A percentile compares a stretch with the other conserved stretches of the same genome.
Evolutionary conservation across 768 basidiomycete genomes (phyloP).

Genomic region (Leucocoprinus birnbaumii): DNA sequence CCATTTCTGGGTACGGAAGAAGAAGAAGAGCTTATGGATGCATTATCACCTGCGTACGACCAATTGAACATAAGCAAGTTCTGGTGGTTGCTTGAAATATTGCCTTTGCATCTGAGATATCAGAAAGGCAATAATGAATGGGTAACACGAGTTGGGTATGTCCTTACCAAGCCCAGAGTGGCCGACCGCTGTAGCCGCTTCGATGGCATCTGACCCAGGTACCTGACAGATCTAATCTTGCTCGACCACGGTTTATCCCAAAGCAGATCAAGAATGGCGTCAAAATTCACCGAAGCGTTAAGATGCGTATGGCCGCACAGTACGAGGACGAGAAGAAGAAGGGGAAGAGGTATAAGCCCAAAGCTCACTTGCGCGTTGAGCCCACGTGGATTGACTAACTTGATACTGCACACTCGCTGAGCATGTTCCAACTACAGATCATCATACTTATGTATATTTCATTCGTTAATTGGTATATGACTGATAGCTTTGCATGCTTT

Average conservation of each 20-base stretch:
- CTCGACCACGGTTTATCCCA: conserved; percentile 35
- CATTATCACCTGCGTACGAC: conserved; percentile 55
- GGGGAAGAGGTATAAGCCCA: conserved; percentile 27
- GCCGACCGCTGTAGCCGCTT: not conserved
- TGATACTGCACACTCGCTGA: no score
- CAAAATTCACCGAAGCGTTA: conserved; percentile 51
- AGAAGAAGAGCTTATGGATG: conserved; percentile 61
- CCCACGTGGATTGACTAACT: conserved; percentile 20
- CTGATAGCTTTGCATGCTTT: no score
- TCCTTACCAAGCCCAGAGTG: no score
- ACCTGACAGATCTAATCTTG: conserved; percentile 32
- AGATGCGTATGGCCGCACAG: conserved; percentile 51
- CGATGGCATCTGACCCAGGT: not conserved
- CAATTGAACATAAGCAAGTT: conserved; percentile 39
- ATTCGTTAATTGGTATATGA: no score
- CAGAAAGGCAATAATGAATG: conserved; percentile 35
- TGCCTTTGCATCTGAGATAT: conserved; percentile 41
- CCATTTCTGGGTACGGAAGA: conserved; percentile 43
- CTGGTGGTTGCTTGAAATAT: conserved; percentile 73
- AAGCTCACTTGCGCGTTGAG: conserved; percentile 21
- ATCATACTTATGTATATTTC: no score
- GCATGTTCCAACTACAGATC: no score
- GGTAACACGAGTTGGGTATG: conserved; percentile 31
- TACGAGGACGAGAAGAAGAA: conserved; percentile 27
- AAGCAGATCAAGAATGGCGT: conserved; percentile 35